A percentile compares a stretch with the other conserved stretches of the same genome.
phyloP scores from a whole-genome alignment of 2,329 filamentous ascomycete genomes.

The Calonectria multiphialidica region DNA sequence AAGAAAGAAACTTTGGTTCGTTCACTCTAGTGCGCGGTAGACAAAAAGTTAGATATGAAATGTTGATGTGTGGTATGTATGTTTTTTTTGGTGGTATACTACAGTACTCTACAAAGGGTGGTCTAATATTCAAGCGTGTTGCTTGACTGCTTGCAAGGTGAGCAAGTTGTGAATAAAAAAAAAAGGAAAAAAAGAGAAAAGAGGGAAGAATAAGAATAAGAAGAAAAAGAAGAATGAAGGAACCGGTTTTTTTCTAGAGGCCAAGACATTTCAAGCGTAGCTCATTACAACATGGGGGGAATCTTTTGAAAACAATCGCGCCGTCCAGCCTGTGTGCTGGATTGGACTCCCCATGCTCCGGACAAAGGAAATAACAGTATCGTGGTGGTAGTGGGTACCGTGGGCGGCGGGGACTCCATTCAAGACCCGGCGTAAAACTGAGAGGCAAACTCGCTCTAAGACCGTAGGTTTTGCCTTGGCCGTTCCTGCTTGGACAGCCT shows the following conservation, averaged over 20 bases:
- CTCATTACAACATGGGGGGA: conserved; percentile 6
- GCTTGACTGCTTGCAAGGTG: neutral
- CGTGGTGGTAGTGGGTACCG: neutral
- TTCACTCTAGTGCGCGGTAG: neutral
- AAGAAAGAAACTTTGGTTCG: neutral
- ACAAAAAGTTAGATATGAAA: neutral
- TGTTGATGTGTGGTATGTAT: neutral
- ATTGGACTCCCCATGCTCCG: conserved; percentile 7
- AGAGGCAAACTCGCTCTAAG: conserved; percentile 51
- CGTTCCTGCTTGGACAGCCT: conserved; percentile 44
- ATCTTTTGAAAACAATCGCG: conserved; percentile 23
- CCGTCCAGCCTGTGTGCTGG: conserved; percentile 14
- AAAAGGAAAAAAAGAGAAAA: neutral
- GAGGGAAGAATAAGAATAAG: neutral
- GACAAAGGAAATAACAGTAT: conserved; percentile 9
- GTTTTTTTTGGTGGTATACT: neutral
- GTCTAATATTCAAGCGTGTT: neutral
- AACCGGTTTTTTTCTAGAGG: neutral
- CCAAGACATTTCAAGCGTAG: neutral
- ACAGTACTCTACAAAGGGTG: neutral
- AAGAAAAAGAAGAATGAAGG: neutral
- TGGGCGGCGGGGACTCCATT: neutral
- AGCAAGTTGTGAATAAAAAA: neutral
- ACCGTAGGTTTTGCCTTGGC: conserved; percentile 50
- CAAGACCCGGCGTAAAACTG: conserved; percentile 35